phyloP scores from a whole-genome alignment of 2,329 filamentous ascomycete species.

The Aquanectria penicillioides region DNA sequence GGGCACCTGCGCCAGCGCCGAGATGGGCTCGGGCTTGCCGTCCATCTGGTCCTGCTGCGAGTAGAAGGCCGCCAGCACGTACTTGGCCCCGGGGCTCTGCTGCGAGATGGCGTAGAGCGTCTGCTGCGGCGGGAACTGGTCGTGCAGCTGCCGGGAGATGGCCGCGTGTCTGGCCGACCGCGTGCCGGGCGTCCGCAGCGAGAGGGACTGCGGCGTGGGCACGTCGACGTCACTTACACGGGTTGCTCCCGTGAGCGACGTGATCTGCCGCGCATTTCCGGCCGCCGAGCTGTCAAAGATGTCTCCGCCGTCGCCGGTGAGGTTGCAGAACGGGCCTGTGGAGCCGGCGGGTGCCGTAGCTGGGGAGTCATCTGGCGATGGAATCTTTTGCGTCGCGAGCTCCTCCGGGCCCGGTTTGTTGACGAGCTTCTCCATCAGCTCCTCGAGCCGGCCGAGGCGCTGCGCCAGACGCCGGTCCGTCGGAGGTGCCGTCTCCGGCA shows the following conservation, averaged over 20 bases:
- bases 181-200: slow-evolving; percentile 1
- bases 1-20: slow-evolving; percentile 37
- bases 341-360: slow-evolving; percentile 30
- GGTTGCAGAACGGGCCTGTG: slow-evolving; percentile 35
- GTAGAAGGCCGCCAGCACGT: slow-evolving; percentile 42
- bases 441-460: slow-evolving; percentile 57
- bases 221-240: slow-evolving; percentile 5
- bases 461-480: slow-evolving; percentile 54
- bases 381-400: neutral
- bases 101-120: slow-evolving; percentile 37
- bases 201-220: slow-evolving; percentile 2
- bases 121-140: slow-evolving; percentile 34
- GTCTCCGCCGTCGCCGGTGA: slow-evolving; percentile 40
- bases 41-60: slow-evolving; percentile 44
- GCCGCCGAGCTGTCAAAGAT: slow-evolving; percentile 33
- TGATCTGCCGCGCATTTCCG: slow-evolving; percentile 32
- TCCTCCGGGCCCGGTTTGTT: slow-evolving; percentile 39
- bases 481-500: slow-evolving; percentile 43
- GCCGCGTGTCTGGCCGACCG: slow-evolving; percentile 24
- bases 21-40: slow-evolving; percentile 45
- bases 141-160: slow-evolving; percentile 32
- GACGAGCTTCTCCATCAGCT: slow-evolving; percentile 57
- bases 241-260: slow-evolving; percentile 10
- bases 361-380: slow-evolving; percentile 32
- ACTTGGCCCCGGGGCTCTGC: slow-evolving; percentile 35